phyloP scores from a whole-genome alignment of 495 filamentous ascomycete genomes.

The Penicillium canariense region DNA sequence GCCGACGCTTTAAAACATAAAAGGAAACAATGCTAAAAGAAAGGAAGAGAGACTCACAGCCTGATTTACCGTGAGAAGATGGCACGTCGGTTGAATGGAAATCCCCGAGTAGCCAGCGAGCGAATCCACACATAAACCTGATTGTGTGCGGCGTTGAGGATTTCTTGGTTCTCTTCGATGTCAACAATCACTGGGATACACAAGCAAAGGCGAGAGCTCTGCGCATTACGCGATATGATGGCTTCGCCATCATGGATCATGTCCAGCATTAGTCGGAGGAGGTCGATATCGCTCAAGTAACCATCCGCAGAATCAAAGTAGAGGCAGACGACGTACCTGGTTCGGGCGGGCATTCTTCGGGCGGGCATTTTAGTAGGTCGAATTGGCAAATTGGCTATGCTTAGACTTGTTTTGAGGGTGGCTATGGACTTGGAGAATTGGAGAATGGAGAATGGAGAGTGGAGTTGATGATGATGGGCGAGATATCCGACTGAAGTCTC shows the following conservation, averaged over 20 bases:
- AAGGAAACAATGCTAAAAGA: too few species aligned
- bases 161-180: neutral
- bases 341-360: neutral
- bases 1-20: too few species aligned
- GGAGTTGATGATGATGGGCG: neutral
- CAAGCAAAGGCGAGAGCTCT: neutral
- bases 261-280: neutral
- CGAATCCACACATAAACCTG: neutral
- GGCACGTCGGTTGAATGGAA: neutral
- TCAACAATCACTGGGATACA: neutral
- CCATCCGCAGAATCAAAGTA: neutral
- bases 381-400: too few species aligned
- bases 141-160: neutral
- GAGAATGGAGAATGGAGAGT: neutral
- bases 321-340: neutral
- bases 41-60: too few species aligned
- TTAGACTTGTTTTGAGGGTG: neutral
- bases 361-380: neutral
- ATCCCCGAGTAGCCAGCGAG: neutral
- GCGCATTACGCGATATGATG: neutral
- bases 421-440: neutral
- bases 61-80: too few species aligned
- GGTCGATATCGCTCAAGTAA: neutral
- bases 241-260: neutral
- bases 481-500: neutral